phyloP scores from a whole-genome alignment of 2,329 filamentous ascomycete genomes.

The Leptographium wingfieldii region DNA sequence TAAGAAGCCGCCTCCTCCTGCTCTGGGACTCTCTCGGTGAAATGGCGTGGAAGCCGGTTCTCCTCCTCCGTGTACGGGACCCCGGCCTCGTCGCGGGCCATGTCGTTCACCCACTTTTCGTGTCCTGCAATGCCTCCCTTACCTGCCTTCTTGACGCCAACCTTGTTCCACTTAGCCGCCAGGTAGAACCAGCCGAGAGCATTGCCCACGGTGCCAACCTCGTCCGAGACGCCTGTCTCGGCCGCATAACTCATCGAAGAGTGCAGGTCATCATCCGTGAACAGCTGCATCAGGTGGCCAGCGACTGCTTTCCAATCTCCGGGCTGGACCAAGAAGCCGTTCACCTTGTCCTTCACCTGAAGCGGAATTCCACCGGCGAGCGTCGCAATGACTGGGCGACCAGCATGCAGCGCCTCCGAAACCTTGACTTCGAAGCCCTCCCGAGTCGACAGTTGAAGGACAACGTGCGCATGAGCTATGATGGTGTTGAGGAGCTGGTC shows the following conservation, averaged over 20 bases:
- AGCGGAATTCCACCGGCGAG: slow-evolving; percentile 68
- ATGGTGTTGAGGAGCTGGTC: slow-evolving; percentile 72
- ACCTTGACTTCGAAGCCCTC: slow-evolving; percentile 85
- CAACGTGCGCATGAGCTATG: slow-evolving; percentile 58
- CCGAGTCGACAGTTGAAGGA: slow-evolving; percentile 66
- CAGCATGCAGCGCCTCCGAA: slow-evolving; percentile 69
- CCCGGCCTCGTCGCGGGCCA: slow-evolving; percentile 54
- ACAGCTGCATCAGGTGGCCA: slow-evolving; percentile 50
- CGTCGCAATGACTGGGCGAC: slow-evolving; percentile 65
- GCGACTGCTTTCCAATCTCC: slow-evolving; percentile 61
- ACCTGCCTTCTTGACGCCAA: slow-evolving; percentile 29
- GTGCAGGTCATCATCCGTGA: slow-evolving; percentile 52
- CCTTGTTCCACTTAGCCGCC: slow-evolving; percentile 50
- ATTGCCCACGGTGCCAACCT: slow-evolving; percentile 72
- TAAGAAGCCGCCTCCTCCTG: slow-evolving; percentile 4
- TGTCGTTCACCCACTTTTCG: slow-evolving; percentile 59
- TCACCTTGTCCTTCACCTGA: slow-evolving; percentile 58
- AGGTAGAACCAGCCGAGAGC: slow-evolving; percentile 66
- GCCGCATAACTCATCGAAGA: slow-evolving; percentile 54
- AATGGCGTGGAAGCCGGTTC: slow-evolving; percentile 43
- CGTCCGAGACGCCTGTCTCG: slow-evolving; percentile 57
- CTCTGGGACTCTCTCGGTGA: slow-evolving; percentile 18
- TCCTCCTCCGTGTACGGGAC: slow-evolving; percentile 45
- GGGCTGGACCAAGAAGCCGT: slow-evolving; percentile 61
- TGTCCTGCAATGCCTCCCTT: slow-evolving; percentile 39